Evolutionary conservation across 495 filamentous ascomycete species (phyloP), one percentile per base, ranked within the genome.

Genomic region (Hypoxylon rickii): DNA sequence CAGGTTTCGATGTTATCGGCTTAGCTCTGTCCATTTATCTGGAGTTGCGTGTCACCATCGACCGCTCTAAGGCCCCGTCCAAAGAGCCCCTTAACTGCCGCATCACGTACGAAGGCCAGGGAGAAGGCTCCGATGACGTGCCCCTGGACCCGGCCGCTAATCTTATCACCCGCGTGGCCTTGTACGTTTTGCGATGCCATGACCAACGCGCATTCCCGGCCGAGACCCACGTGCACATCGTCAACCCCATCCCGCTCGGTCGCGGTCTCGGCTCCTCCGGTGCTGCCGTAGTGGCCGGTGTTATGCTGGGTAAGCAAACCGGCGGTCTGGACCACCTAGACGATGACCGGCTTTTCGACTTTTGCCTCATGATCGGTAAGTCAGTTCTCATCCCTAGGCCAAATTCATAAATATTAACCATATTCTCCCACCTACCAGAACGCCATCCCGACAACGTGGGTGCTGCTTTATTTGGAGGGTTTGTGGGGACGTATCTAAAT

Each of bases 371-470:
- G 92, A 92, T 93, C 67, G 86, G 83, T 83, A 70, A 51, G 75
- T 68, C 3, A n/a, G n/a, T n/a, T n/a, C n/a, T n/a, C n/a, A n/a
- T n/a, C n/a, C n/a, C n/a, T n/a, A n/a, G n/a, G n/a, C n/a, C n/a
- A n/a, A n/a, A n/a, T n/a, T n/a, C n/a, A n/a, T n/a, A n/a, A n/a
- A n/a, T n/a, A n/a, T n/a, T 70, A 57, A 69, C 54, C 19, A 0
- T 6, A 37, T 24, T 21, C 13, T 26, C 20, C 36, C 13, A 63
- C 8, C 0, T n/a, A 20, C 7, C 45, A 81, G 93, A 97, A 72
- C 86, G 93, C 20, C 94, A 98, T 73, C 94, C 94, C 3, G 94
- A 98, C 75, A 97, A 98, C 62, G 89, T 98, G 24, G 95, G 90
- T 53, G 94, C 94, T 0, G 91, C 93, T 1, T 81, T 96, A 20